These are phyloP conservation scores for Ascosphaera acerosa DNA, from an alignment of 2,329 filamentous ascomycete genomes.

Conservation along the genomic window DNA sequence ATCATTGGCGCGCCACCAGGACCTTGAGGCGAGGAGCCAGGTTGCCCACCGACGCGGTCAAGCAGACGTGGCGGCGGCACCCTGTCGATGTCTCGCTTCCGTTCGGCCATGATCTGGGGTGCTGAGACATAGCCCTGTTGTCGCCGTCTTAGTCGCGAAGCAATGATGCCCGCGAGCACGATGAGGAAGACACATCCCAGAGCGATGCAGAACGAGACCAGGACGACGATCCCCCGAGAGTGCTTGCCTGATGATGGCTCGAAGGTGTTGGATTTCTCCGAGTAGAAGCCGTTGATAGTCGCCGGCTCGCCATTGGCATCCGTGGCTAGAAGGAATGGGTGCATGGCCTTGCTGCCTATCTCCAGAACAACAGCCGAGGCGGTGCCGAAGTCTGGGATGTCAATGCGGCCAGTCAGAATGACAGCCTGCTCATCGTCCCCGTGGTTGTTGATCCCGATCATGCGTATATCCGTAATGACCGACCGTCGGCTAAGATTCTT, in stretches of 20 bases:
- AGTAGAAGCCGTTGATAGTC: slow-evolving; percentile 59
- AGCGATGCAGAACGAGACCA: slow-evolving; percentile 23
- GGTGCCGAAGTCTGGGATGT: slow-evolving; percentile 48
- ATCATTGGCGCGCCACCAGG: slow-evolving; percentile 1
- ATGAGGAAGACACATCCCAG: slow-evolving; percentile 24
- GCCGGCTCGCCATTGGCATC: slow-evolving; percentile 38
- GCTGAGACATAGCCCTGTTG: slow-evolving; percentile 22
- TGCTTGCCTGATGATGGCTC: slow-evolving; percentile 19
- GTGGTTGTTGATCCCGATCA: slow-evolving; percentile 43
- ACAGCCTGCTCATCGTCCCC: slow-evolving; percentile 47
- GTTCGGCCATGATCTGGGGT: slow-evolving; percentile 22
- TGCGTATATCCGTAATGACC: slow-evolving; percentile 51
- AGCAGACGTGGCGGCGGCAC: slow-evolving; percentile 23
- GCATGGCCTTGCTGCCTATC: slow-evolving; percentile 59
- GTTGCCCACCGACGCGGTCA: slow-evolving; percentile 6
- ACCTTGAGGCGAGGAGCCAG: neutral
- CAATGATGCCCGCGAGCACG: slow-evolving; percentile 21
- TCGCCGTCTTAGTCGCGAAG: slow-evolving; percentile 22
- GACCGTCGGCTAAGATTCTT: slow-evolving; percentile 38
- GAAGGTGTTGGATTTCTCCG: slow-evolving; percentile 59
- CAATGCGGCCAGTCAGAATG: slow-evolving; percentile 62
- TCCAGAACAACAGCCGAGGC: slow-evolving; percentile 56
- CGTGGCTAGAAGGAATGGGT: slow-evolving; percentile 58
- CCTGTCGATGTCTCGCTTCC: slow-evolving; percentile 20
- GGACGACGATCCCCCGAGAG: slow-evolving; percentile 21